Conservation (phyloP, 202 grass and related monocot genomes). For the Dendrocalamus latiflorus region DNA sequence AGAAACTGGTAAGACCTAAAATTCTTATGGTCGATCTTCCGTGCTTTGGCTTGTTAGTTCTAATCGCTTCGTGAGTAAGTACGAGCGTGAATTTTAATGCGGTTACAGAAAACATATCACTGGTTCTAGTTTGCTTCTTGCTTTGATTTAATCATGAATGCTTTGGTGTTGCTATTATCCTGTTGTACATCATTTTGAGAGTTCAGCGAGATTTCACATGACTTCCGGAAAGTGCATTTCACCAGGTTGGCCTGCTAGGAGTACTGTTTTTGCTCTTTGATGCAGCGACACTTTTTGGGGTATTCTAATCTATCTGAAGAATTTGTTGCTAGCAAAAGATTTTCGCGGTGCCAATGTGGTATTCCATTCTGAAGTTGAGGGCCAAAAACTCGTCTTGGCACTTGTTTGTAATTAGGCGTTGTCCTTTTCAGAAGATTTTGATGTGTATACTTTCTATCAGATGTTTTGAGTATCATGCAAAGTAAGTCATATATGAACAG, state of each 20-base stretch:
- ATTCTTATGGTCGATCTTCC: neutral
- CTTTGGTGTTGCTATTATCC: neutral
- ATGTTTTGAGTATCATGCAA: neutral
- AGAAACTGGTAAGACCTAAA: slow-evolving; percentile 64
- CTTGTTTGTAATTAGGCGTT: neutral
- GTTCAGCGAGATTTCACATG: neutral
- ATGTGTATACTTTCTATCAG: neutral
- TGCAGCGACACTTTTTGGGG: slow-evolving; percentile 62
- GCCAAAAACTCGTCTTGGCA: neutral
- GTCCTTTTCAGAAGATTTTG: slow-evolving; percentile 6
- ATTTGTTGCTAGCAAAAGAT: neutral
- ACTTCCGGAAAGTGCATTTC: neutral
- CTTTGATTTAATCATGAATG: neutral
- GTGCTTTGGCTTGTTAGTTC: neutral
- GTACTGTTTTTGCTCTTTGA: slow-evolving; percentile 82
- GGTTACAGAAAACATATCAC: neutral
- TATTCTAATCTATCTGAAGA: slow-evolving; percentile 51
- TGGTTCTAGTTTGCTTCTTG: neutral
- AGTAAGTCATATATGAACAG: neutral
- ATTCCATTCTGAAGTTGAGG: neutral
- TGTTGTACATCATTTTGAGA: neutral
- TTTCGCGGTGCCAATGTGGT: neutral
- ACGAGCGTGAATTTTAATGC: neutral
- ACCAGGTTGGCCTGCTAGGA: slow-evolving; percentile 81
- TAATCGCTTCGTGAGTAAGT: neutral